Evolutionary conservation across 495 filamentous ascomycete genomes (phyloP), one percentile per base, ranked within the genome.

Genomic region (Penicillium malachiteum): DNA sequence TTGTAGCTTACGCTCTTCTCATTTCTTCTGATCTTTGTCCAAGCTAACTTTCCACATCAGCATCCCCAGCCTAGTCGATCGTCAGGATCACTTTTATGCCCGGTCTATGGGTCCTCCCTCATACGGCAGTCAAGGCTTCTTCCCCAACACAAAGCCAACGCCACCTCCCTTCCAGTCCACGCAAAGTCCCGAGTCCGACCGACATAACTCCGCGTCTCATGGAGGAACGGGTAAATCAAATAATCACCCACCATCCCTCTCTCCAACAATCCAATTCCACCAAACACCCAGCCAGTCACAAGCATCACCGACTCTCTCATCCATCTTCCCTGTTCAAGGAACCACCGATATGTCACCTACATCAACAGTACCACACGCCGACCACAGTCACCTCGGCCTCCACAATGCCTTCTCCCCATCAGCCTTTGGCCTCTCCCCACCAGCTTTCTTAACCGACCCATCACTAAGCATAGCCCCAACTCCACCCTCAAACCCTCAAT

Each of bases 401-500:
- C 64, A 58, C 33, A 58, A 18, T 33, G 51, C 63, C 39, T 73
- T 71, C 50, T 75, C 72, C n/a, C 71, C 70, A 16, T 58, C 64
- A 8, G 63, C 60, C 12, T 68, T 70, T 32, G 66, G 59, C 26
- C 62, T 67, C 38, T 73, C 73, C 3, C 72, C 72, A 4, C 55
- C 71, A 1, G 30, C 62, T 10, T 71, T 72, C 49, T 61, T 71
- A 21, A 42, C 69, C 7, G 68, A 75, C 26, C 21, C 57, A 5
- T 49, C 56, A 3, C 55, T 70, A 12, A 65, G 59, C 41, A 64
- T 71, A 48, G 65, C 63, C 14, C 69, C 71, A 35, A 70, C 72
- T 3, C 67, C 71, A 13, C 60, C 71, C 1, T 59, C 67, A 18
- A 72, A 74, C 35, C 67, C 71, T 1, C 72, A 76, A 55, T 76